Base-by-base conservation (phyloP, 345 rosid genomes). In the Abelmoschus esculentus region DNA sequence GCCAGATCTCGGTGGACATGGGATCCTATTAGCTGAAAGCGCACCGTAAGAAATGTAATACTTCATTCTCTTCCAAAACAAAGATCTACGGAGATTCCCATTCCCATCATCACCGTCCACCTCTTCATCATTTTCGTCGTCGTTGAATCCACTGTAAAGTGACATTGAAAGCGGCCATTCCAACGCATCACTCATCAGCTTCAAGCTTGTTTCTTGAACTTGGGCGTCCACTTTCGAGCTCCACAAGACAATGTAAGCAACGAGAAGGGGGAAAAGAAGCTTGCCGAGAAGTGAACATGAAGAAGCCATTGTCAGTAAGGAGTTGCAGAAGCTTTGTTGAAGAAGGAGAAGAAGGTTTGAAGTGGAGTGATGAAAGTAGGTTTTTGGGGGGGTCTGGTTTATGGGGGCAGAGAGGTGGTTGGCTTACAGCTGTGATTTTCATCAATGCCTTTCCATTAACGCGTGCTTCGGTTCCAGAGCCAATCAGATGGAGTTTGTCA, bases 1-100 rank as follows among this genome's bases (percentile, higher is more conserved):
- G 32, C 98, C 97, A 9, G 97, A 91, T 19, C 96, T 83, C 0
- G 99, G 89, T 6, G 99, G 99, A 70, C 99, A 95, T 1, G 96
- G 97, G 29, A 95, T 72, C 53, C 96, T 70, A 74, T 91, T 83
- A 3, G 97, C 99, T 19, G 97, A 74, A 14, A 95, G 77, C 61
- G 97, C 96, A 12, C 96, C 96, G 67, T 95, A 91, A 63, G 99
- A 95, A 8, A 93, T 93, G 84, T 88, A 93, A 72, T 86, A 91
- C 28, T 46, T 83, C 82, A 47, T 54, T 52, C 86, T 67, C 61
- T 75, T 70, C 96, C 97, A 91, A 70, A 85, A 89, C 78, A 93
- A 66, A 8, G 91, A 89, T 73, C 98, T 76, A 9, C 97, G 86
- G 49, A n/a, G 73, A 8, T 31, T 53, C 44, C 12, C 84, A 12